A percentile compares a stretch with the other conserved stretches of the same genome.
phyloP scores from a whole-genome alignment of 768 basidiomycete genomes.

The Pulveroboletus sp. region DNA sequence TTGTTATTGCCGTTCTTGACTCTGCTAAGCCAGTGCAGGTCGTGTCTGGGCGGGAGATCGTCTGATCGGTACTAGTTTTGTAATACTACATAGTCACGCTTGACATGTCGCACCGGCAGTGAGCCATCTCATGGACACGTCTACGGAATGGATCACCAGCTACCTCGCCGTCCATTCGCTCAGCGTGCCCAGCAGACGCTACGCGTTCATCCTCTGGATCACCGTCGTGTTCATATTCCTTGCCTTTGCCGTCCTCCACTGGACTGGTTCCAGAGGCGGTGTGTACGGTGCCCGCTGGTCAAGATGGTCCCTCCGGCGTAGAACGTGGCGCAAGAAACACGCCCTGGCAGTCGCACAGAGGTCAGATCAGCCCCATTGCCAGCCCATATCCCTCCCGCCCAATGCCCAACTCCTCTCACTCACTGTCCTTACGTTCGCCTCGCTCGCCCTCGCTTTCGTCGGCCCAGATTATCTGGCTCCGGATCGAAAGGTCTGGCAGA shows the following conservation, averaged over 20 bases:
- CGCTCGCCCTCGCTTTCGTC: constrained; percentile 48
- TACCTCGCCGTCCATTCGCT: constrained; percentile 59
- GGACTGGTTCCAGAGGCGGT: constrained; percentile 40
- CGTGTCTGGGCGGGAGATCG: constrained; percentile 42
- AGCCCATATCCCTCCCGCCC: constrained; percentile 52
- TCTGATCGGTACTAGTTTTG: no score
- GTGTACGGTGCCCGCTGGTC: constrained; percentile 51
- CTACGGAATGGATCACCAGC: constrained; percentile 52
- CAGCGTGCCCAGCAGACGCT: constrained; percentile 49
- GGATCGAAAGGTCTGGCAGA: constrained; percentile 42
- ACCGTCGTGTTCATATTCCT: constrained; percentile 42
- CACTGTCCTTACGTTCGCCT: constrained; percentile 39
- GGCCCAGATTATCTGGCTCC: constrained; percentile 72
- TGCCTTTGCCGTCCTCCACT: constrained; percentile 40
- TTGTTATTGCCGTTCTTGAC: background rate
- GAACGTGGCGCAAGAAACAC: constrained; percentile 55
- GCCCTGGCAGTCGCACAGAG: constrained; percentile 34
- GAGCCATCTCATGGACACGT: constrained; percentile 34
- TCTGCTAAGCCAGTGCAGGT: constrained; percentile 28
- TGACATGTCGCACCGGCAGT: no score
- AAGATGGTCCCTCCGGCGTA: constrained; percentile 55
- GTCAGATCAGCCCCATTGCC: constrained; percentile 35
- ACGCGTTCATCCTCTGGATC: constrained; percentile 62
- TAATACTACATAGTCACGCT: no score
- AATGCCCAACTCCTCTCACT: constrained; percentile 61